Evolutionary conservation across 441 rosid species (phyloP).

Genomic region (Bruguiera hainesii): DNA sequence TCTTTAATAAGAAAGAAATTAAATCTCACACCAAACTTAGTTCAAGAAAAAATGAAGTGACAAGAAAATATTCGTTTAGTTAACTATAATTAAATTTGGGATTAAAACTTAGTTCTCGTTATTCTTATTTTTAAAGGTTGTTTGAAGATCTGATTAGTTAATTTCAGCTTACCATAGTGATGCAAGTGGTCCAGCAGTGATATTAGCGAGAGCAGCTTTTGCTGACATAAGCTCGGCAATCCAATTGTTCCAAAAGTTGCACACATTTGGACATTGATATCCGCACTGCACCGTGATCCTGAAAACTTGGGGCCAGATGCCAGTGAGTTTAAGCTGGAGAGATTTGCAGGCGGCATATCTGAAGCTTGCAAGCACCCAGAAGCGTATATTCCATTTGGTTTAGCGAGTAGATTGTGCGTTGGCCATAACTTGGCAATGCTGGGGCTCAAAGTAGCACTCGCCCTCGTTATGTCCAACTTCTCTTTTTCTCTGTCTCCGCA

Average conservation of each 20-base stretch:
- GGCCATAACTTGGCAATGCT: constrained; percentile 32
- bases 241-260: constrained; percentile 29
- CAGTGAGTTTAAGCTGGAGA: constrained; percentile 25
- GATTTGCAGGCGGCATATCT: constrained; percentile 23
- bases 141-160: too few species aligned
- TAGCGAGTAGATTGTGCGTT: constrained; percentile 24
- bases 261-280: constrained; percentile 21
- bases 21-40: too few species aligned
- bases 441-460: constrained; percentile 23
- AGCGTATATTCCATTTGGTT: constrained; percentile 29
- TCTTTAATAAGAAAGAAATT: too few species aligned
- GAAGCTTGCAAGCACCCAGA: constrained; percentile 32
- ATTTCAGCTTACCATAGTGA: constrained; percentile 26
- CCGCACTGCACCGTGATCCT: constrained; percentile 22
- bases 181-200: constrained; percentile 23
- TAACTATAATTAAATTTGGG: too few species aligned
- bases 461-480: constrained; percentile 24
- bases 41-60: too few species aligned
- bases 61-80: too few species aligned
- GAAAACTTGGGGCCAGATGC: constrained; percentile 31
- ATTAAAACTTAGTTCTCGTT: too few species aligned
- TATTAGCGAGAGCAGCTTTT: constrained; percentile 26
- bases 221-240: constrained; percentile 25
- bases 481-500: constrained; percentile 23
- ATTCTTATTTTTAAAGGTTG: too few species aligned